Evolutionary conservation across 192 early-diverging fungal genomes (phyloP), one percentile per base, ranked within the genome.

Genomic region (Backusella sp.): DNA sequence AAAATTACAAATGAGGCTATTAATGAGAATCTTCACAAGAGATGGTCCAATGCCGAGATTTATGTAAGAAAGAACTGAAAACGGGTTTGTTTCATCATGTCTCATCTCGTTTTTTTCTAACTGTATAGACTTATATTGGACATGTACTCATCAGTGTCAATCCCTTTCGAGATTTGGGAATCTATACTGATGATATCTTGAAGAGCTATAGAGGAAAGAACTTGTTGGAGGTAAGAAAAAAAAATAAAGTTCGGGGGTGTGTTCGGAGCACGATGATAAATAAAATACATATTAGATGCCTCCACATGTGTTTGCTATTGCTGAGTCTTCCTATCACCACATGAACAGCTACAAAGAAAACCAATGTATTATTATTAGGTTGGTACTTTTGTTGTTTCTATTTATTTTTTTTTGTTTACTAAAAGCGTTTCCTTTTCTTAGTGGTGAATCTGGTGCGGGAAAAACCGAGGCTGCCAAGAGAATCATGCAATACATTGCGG

Each of bases 301-400:
- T 41, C 98, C 98, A n/a, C 98, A 99, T 82, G 94, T 99, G 12
- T 99, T 94, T 85, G 98, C 98, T 23, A 92, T 98, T 76, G 97
- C 98, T 30, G 98, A 99, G 80, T 87, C 90, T 32, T 83, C 92
- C 3, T 96, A 91, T 82, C 92, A 97, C 75, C 94, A 94, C 78
- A 98, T 99, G 96, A 94, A 97, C 75, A 91, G 91, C 52, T 98
- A 99, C 88, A 96, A 96, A 84, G 98, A 99, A 82, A 98, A 96
- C 82, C 98, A 99, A 78, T 98, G 97, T 86, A 96, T 99, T 75
- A 99, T 99, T 79, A 99, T 99, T 74, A 91, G 88, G 90, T 91
- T 77, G 46, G 74, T 36, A 69, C 15, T 0, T 21, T n/a, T 17
- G 32, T 21, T 21, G 37, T 23, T 70, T 49, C 17, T 74, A 9